Evolutionary conservation across 2,329 filamentous ascomycete genomes (phyloP).

Genomic region (Cladosporium sp.): DNA sequence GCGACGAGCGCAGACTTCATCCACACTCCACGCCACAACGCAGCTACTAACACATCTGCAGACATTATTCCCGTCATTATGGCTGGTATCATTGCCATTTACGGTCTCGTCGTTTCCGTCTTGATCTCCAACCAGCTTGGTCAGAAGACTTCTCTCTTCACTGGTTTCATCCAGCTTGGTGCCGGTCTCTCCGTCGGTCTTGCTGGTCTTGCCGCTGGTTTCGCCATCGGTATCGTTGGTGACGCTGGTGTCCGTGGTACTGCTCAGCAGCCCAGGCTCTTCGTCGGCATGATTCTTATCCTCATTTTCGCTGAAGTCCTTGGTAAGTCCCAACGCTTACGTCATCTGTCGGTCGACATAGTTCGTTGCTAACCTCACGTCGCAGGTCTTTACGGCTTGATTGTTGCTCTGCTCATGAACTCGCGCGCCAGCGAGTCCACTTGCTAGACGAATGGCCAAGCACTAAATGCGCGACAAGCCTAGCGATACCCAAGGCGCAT

Average conservation of each 20-base stretch:
- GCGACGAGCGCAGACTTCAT: conserved; percentile 11
- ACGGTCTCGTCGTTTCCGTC: conserved; percentile 57
- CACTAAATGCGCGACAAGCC: conserved; percentile 13
- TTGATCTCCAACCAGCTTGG: conserved; percentile 56
- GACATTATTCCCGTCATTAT: conserved; percentile 99
- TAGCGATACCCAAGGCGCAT: conserved; percentile 30
- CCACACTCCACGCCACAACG: not conserved
- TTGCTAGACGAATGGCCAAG: conserved; percentile 54
- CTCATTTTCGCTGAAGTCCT: conserved; percentile 99
- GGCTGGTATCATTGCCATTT: conserved; percentile 99
- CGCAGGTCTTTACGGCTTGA: conserved; percentile 96
- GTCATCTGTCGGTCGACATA: not conserved
- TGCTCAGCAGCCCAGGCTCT: conserved; percentile 80
- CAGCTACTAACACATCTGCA: conserved; percentile 42
- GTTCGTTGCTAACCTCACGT: not conserved
- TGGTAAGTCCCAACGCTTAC: conserved; percentile 61
- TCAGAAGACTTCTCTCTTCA: conserved; percentile 51
- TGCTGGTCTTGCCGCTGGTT: conserved; percentile 45
- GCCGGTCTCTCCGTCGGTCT: conserved; percentile 54
- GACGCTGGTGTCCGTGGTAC: conserved; percentile 87
- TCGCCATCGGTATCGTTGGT: conserved; percentile 61
- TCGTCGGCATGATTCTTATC: conserved; percentile 98
- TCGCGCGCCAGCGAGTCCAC: conserved; percentile 70
- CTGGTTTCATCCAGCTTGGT: conserved; percentile 56
- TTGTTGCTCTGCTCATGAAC: conserved; percentile 99